Conservation (phyloP, 495 filamentous ascomycete species). For the Recurvomyces mirabilis region DNA sequence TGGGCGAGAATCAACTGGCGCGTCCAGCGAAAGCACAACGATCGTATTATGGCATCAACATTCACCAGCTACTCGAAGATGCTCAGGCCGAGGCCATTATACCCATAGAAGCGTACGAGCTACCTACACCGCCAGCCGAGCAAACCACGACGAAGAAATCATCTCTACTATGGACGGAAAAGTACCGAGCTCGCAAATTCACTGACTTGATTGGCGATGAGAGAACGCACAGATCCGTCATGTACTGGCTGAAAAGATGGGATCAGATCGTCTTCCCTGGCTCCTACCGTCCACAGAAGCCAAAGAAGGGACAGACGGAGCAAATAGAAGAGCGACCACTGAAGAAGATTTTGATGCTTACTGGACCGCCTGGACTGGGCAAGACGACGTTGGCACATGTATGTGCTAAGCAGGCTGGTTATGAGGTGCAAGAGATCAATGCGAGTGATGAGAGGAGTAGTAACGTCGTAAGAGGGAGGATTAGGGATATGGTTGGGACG, state of each 20-base stretch:
- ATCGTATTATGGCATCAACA: slow-evolving; percentile 84
- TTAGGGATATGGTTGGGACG: slow-evolving; percentile 76
- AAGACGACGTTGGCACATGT: slow-evolving; percentile 97
- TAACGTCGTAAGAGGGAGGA: slow-evolving; percentile 76
- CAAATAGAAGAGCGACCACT: slow-evolving; percentile 57
- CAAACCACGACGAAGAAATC: not conserved
- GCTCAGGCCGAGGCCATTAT: slow-evolving; percentile 22
- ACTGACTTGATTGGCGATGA: slow-evolving; percentile 92
- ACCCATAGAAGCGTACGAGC: slow-evolving; percentile 3
- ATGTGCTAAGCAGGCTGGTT: slow-evolving; percentile 86
- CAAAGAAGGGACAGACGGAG: slow-evolving; percentile 37
- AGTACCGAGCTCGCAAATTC: slow-evolving; percentile 74
- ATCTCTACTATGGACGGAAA: slow-evolving; percentile 35
- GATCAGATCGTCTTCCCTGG: slow-evolving; percentile 85
- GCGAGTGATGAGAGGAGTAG: slow-evolving; percentile 68
- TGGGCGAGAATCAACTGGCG: slow-evolving; percentile 7
- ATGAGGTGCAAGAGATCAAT: slow-evolving; percentile 86
- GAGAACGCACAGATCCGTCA: slow-evolving; percentile 78
- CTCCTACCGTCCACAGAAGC: slow-evolving; percentile 42
- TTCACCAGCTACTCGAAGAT: slow-evolving; percentile 67
- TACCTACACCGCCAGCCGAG: slow-evolving; percentile 17
- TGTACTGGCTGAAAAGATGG: slow-evolving; percentile 91
- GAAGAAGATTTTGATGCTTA: slow-evolving; percentile 77
- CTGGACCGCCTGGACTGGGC: slow-evolving; percentile 82
- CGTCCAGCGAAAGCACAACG: slow-evolving; percentile 60